phyloP scores from a whole-genome alignment of 2,329 filamentous ascomycete genomes.

The Microsporum canis region DNA sequence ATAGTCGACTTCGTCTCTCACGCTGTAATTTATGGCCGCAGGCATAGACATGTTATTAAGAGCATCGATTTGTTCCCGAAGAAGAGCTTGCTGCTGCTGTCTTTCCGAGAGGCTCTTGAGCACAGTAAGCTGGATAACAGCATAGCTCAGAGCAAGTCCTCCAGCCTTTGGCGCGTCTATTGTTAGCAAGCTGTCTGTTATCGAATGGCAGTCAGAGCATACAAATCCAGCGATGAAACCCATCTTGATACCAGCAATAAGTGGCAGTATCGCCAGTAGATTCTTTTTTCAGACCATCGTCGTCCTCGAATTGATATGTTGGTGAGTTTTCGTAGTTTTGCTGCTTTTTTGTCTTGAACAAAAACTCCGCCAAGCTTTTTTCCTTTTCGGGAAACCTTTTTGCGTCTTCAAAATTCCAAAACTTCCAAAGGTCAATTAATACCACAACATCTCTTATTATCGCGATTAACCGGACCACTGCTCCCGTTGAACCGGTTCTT shows the following conservation, averaged over 20 bases:
- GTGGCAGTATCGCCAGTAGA: not conserved
- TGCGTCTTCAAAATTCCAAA: not conserved
- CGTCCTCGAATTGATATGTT: not conserved
- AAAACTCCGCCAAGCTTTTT: not conserved
- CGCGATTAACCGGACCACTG: not conserved
- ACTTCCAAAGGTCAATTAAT: not conserved
- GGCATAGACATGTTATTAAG: slow-evolving; percentile 31
- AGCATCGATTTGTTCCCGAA: slow-evolving; percentile 34
- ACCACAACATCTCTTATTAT: not conserved
- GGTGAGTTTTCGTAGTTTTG: not conserved
- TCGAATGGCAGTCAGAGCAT: slow-evolving; percentile 27
- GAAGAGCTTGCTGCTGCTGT: slow-evolving; percentile 33
- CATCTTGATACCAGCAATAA: slow-evolving; percentile 38
- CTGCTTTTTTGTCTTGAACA: not conserved
- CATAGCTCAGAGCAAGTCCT: slow-evolving; percentile 64
- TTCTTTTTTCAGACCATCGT: not conserved
- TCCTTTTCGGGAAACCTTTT: not conserved
- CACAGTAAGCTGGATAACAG: slow-evolving; percentile 59
- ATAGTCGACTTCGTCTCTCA: not conserved
- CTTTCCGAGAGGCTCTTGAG: slow-evolving; percentile 60
- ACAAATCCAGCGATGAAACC: slow-evolving; percentile 67
- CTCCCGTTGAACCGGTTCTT: not conserved
- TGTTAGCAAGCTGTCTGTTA: slow-evolving; percentile 6
- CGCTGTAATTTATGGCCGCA: not conserved
- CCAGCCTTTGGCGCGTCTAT: slow-evolving; percentile 46